Base-by-base conservation (phyloP, 169 alveolate species). In the Plasmodium gonderi region DNA sequence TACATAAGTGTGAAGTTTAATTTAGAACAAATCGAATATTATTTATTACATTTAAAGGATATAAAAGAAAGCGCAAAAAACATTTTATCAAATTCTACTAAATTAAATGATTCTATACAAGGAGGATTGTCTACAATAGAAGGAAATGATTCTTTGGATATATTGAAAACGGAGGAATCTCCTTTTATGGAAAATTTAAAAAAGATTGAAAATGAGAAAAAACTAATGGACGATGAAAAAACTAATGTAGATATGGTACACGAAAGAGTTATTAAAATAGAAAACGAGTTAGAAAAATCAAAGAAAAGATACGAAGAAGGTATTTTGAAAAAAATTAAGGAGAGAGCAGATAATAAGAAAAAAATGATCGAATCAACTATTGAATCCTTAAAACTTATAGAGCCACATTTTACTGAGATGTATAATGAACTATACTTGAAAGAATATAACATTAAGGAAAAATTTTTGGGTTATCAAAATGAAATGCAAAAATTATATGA, bases 181-280 rank as follows among this genome's bases (percentile, higher is more conserved):
- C 20, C 12, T 31, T 79, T 36, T 23, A 47, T 79, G 17, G 77
- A 51, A 20, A 11, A 79, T 49, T 31, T 79, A 23, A 44, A 47
- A 79, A 29, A 79, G 31, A 79, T 79, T 49, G 76, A 79, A 79
- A 54, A 51, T 79, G 42, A 29, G 40, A 54, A 79, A 31, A 79
- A 49, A 9, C 26, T 26, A 33, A 44, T 79, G 69, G 23, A 33
- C 3, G 42, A 51, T 51, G 89, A 79, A 8, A 49, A 49, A 40
- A 12, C 26, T 51, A 79, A 79, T 36, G 3, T 31, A 12, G 47
- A 26, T 79, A 44, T 29, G 9, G 29, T 79, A 49, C n/a, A 49
- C 20, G 38, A 20, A 14, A 49, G 5, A 8, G 51, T 49, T 64
- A 29, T 29, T 47, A 79, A 79, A 26, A 79, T 79, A 23, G 89